These are phyloP conservation scores for Fraxinus angustifolia DNA, from an alignment of 305 asterid genomes.

Conservation along the genomic window DNA sequence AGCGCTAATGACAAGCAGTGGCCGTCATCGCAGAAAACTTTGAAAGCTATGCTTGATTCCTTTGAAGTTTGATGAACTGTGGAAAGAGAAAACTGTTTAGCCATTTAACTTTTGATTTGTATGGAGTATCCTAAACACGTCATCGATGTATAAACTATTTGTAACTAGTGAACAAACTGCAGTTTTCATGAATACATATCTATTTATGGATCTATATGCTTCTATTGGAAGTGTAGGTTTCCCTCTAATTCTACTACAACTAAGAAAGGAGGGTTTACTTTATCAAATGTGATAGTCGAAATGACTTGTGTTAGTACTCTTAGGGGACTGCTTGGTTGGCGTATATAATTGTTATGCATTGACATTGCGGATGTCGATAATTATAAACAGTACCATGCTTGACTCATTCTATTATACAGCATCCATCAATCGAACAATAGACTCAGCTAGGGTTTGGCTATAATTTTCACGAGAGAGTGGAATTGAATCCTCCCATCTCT, in stretches of 20 bases:
- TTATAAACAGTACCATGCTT: background rate
- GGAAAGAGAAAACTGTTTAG: no score
- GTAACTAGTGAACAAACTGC: no score
- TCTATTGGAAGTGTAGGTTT: background rate
- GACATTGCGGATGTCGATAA: background rate
- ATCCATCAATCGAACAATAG: background rate
- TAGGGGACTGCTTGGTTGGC: background rate
- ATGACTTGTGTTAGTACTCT: background rate
- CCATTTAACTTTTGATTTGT: no score
- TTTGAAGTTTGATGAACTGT: no score
- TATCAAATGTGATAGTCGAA: background rate
- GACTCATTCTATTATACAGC: background rate
- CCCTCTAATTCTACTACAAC: background rate
- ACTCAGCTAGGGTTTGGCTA: background rate
- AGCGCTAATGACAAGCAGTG: slow-evolving; percentile 65
- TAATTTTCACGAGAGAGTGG: background rate
- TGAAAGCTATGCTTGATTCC: slow-evolving; percentile 70
- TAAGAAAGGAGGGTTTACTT: background rate
- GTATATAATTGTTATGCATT: no score
- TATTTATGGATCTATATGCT: background rate
- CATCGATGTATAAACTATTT: no score
- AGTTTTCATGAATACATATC: background rate
- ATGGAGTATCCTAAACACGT: no score
- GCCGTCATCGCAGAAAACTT: slow-evolving; percentile 57
- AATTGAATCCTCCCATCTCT: background rate